A percentile compares a stretch with the other conserved stretches of the same genome.
These are phyloP conservation scores for Verticillium nubilum DNA, from an alignment of 2,329 filamentous ascomycete genomes.

Conservation along the genomic window DNA sequence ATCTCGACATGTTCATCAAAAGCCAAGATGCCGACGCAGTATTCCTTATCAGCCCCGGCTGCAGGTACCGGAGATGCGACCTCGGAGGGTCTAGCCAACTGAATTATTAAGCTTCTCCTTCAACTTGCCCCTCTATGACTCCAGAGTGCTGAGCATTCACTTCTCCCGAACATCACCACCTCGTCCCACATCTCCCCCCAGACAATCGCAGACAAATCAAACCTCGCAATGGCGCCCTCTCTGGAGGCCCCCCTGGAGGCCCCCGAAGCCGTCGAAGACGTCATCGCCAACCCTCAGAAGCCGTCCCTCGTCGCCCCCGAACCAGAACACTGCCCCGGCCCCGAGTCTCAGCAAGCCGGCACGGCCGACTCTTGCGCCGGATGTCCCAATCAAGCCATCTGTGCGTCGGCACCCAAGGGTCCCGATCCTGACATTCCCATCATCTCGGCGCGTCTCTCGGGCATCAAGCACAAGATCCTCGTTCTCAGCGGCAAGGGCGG, in stretches of 20 bases:
- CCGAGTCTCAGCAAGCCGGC: slow-evolving; percentile 67
- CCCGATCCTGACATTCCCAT: slow-evolving; percentile 90
- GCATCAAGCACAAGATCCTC: slow-evolving; percentile 86
- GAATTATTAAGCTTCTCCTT: not conserved
- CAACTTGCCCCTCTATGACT: not conserved
- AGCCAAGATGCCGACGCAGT: not conserved
- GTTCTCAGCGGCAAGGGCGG: slow-evolving; percentile 93
- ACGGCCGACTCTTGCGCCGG: slow-evolving; percentile 81
- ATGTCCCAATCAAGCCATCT: slow-evolving; percentile 94
- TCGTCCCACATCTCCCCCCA: not conserved
- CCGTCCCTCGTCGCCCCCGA: slow-evolving; percentile 89
- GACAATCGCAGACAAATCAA: not conserved
- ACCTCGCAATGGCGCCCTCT: slow-evolving; percentile 66
- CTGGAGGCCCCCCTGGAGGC: slow-evolving; percentile 75
- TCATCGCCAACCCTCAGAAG: slow-evolving; percentile 67
- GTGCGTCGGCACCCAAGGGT: slow-evolving; percentile 88
- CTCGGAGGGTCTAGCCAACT: slow-evolving; percentile 4
- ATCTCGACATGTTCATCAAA: not conserved
- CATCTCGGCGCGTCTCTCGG: slow-evolving; percentile 76
- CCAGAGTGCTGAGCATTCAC: not conserved
- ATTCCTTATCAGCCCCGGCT: not conserved
- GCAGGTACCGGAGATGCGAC: slow-evolving; percentile 8
- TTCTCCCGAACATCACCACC: not conserved
- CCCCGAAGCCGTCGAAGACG: slow-evolving; percentile 59
- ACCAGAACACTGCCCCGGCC: slow-evolving; percentile 94